Base-by-base conservation (phyloP, 495 filamentous ascomycete genomes). In the Lasiosphaeris hirsuta region DNA sequence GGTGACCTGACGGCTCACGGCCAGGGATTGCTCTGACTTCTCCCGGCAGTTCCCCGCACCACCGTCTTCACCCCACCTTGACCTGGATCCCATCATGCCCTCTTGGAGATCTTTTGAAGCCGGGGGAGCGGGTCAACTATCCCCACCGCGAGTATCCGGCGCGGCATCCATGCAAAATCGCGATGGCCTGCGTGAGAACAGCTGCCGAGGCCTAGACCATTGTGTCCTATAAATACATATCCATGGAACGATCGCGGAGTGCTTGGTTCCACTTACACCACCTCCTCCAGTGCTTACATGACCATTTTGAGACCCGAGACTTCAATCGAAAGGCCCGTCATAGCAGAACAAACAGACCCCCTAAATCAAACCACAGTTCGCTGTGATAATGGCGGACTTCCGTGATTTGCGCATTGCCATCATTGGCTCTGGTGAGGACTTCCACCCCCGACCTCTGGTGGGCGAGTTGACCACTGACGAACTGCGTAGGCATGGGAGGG, bases 401-500 rank as follows among this genome's bases (percentile, higher is more conserved):
- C 69, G 62, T 51, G 72, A 77, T 34, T 44, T 77, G 44, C 65
- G 71, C 37, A 72, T 78, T 63, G 73, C 67, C 48, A 55, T 78
- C 37, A 70, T 78, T 58, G 75, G 75, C 63, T 70, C 73, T 36
- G 75, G 75, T 76, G 66, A 46, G 62, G n/a, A 30, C 18, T 41
- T 3, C 41, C 30, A 43, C 18, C 51, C 42, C 15, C 39, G n/a
- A 19, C 30, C 6, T 35, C 30, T 53, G 7, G 11, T n/a, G 18
- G 5, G 13, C 30, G 23, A 38, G 17, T 30, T 34, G 30, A n/a
- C 33, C 48, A 13, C 59, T 63, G 19, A 57, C 51, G 11, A 13
- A 8, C 15, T 18, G 18, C 38, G 54, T 62, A 87, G 88, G 88
- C 53, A 92, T 92, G 88, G 89, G 88, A 30, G 89, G 89, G 34